Conservation (phyloP, 768 basidiomycete species). For the Lactarius tabidus region DNA sequence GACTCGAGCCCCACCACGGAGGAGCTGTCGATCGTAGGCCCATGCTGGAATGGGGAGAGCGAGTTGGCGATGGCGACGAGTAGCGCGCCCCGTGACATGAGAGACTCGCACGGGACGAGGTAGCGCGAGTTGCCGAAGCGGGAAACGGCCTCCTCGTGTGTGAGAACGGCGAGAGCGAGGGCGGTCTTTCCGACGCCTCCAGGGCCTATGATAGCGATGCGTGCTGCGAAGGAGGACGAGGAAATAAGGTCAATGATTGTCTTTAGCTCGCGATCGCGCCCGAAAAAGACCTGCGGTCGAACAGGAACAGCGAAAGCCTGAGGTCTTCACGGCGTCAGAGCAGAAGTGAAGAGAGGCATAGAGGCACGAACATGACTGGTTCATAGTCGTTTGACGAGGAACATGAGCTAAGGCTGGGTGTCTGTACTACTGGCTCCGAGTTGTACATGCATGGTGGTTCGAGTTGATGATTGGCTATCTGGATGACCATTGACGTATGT, state of each 20-base stretch:
- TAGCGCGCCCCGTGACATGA: slow-evolving; percentile 19
- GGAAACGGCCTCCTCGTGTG: slow-evolving; percentile 27
- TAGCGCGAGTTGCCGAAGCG: slow-evolving; percentile 30
- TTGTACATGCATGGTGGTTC: too few relatives aligned
- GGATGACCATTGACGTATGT: too few relatives aligned
- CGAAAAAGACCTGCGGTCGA: slow-evolving; percentile 21
- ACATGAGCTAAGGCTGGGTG: background rate
- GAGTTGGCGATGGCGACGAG: slow-evolving; percentile 29
- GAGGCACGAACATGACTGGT: slow-evolving; percentile 3
- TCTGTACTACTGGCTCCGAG: background rate
- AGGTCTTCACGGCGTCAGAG: background rate
- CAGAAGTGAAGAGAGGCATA: background rate
- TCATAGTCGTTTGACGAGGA: background rate
- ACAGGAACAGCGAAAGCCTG: slow-evolving; percentile 6
- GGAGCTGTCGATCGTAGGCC: background rate
- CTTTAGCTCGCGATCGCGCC: slow-evolving; percentile 18
- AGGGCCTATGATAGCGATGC: slow-evolving; percentile 27
- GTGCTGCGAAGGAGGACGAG: slow-evolving; percentile 1
- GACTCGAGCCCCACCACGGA: slow-evolving; percentile 11
- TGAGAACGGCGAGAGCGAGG: slow-evolving; percentile 34
- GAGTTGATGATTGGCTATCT: too few relatives aligned
- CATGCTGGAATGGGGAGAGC: slow-evolving; percentile 23
- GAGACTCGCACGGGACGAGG: slow-evolving; percentile 36
- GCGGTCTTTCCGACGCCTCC: slow-evolving; percentile 44
- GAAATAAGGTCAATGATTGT: slow-evolving; percentile 9